These are phyloP conservation scores for Podaxis rugospora DNA, from an alignment of 768 basidiomycete species.

Conservation along the genomic window DNA sequence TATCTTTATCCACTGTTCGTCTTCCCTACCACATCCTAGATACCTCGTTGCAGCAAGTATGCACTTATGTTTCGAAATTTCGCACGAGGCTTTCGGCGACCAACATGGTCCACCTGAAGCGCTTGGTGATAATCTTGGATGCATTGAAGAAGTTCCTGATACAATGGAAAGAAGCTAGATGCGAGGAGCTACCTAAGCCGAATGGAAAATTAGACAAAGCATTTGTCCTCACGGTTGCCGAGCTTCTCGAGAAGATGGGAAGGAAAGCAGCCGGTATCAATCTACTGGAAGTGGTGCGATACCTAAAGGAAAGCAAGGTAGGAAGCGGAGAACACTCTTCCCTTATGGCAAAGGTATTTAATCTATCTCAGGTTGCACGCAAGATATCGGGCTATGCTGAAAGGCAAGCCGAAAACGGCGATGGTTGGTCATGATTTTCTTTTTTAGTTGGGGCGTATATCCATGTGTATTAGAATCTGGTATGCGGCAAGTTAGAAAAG, in stretches of 20 bases:
- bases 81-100: constrained; percentile 64
- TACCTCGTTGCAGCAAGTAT: constrained; percentile 69
- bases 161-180: constrained; percentile 44
- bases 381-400: constrained; percentile 88
- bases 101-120: constrained; percentile 78
- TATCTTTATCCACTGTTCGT: constrained; percentile 76
- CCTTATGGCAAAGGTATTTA: constrained; percentile 13
- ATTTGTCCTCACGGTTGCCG: constrained; percentile 67
- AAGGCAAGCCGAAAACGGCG: constrained; percentile 42
- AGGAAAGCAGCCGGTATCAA: constrained; percentile 72
- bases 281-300: constrained; percentile 74
- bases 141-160: constrained; percentile 57
- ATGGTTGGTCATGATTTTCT: constrained; percentile 23
- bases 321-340: constrained; percentile 8
- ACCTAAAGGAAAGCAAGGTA: constrained; percentile 82
- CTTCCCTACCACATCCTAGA: constrained; percentile 54
- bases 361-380: constrained; percentile 48
- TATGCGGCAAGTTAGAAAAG: constrained; percentile 18
- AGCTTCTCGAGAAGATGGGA: constrained; percentile 64
- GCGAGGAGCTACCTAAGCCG: constrained; percentile 15
- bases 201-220: constrained; percentile 20
- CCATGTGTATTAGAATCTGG: constrained; percentile 11
- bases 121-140: constrained; percentile 69
- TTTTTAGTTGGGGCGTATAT: not conserved
- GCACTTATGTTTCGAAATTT: constrained; percentile 73